These are phyloP conservation scores for Apiospora sp. DNA, from an alignment of 2,329 filamentous ascomycete species.

Conservation along the genomic window DNA sequence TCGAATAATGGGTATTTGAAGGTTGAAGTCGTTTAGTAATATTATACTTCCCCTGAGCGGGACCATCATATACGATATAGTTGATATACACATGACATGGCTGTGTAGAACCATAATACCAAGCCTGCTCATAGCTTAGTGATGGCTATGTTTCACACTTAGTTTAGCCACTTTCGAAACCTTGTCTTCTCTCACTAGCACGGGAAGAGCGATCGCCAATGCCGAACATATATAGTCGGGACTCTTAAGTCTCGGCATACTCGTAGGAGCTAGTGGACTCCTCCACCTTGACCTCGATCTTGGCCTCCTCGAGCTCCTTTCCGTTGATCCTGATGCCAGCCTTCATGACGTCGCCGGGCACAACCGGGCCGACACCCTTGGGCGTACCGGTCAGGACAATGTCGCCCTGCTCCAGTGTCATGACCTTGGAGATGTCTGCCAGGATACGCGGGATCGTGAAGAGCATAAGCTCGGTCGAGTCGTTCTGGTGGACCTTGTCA, in stretches of 20 bases:
- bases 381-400: constrained; percentile 96
- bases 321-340: constrained; percentile 83
- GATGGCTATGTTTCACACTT: not conserved
- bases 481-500: constrained; percentile 77
- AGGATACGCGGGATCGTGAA: constrained; percentile 88
- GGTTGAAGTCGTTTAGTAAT: not conserved
- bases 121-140: not conserved
- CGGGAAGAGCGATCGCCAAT: no score
- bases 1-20: not conserved
- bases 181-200: not conserved
- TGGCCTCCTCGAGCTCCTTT: constrained; percentile 84
- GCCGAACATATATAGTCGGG: no score
- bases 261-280: constrained; percentile 80
- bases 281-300: constrained; percentile 82
- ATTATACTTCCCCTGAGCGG: not conserved
- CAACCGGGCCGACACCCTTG: constrained; percentile 89
- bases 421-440: constrained; percentile 91
- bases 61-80: not conserved
- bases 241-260: constrained; percentile 73
- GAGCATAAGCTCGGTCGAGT: constrained; percentile 93
- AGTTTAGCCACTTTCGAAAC: not conserved
- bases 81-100: not conserved
- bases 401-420: constrained; percentile 92
- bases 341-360: constrained; percentile 85
- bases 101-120: not conserved